Conservation (phyloP, 1,139 yeast genomes). For the Lizanozyma gosingica region DNA sequence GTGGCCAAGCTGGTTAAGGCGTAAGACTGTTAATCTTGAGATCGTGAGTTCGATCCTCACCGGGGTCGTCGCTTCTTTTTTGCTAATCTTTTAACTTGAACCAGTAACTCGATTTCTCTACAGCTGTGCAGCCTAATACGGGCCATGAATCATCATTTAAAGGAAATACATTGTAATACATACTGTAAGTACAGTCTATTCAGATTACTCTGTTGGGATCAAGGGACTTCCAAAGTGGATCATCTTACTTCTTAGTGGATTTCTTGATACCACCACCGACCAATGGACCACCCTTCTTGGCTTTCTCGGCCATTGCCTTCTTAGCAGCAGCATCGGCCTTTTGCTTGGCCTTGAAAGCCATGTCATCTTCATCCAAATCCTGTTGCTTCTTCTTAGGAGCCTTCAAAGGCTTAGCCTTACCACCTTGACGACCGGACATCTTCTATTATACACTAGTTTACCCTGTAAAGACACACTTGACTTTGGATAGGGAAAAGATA, state of each 20-base stretch:
- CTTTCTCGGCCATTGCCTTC: conserved; percentile 83
- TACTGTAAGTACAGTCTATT: too few relatives aligned
- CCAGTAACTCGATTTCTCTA: too few relatives aligned
- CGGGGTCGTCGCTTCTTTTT: neutral
- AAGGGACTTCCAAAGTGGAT: too few relatives aligned
- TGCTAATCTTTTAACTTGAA: too few relatives aligned
- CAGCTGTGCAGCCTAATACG: too few relatives aligned
- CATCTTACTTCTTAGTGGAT: conserved; percentile 59
- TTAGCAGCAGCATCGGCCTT: conserved; percentile 91
- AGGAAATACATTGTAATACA: too few relatives aligned
- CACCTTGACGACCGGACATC: conserved; percentile 73
- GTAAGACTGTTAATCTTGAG: neutral
- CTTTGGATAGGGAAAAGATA: too few relatives aligned
- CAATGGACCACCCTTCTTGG: conserved; percentile 84
- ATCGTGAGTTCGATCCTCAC: neutral
- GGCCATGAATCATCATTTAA: too few relatives aligned
- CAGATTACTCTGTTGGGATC: too few relatives aligned
- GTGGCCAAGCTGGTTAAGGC: neutral
- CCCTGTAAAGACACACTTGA: too few relatives aligned
- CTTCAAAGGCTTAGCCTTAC: conserved; percentile 61
- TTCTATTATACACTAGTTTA: too few relatives aligned
- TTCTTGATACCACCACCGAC: conserved; percentile 94
- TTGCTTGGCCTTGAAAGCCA: conserved; percentile 87
- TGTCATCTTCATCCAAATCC: conserved; percentile 75
- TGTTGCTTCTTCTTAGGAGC: conserved; percentile 67